Evolutionary conservation across 2,329 filamentous ascomycete species (phyloP).

Genomic region (Pseudocercospora macadamiae): DNA sequence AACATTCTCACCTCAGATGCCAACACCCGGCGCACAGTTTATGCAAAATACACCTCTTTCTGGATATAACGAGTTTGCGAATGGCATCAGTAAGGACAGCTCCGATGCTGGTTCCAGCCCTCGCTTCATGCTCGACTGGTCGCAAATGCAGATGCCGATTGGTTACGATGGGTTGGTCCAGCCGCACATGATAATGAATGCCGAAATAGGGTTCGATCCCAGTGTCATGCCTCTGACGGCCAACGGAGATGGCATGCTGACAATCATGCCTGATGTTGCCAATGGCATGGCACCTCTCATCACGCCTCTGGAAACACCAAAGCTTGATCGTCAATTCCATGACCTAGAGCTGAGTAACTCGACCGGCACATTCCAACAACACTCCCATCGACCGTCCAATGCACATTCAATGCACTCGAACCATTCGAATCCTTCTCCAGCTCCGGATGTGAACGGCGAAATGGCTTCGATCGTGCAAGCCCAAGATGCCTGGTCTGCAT

Average conservation of each 20-base stretch:
- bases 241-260: constrained; percentile 45
- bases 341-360: constrained; percentile 51
- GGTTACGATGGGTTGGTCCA: constrained; percentile 48
- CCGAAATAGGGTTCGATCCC: constrained; percentile 51
- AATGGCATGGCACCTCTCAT: constrained; percentile 44
- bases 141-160: constrained; percentile 49
- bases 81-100: constrained; percentile 41
- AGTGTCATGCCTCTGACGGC: constrained; percentile 41
- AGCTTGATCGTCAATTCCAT: constrained; percentile 51
- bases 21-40: constrained; percentile 34
- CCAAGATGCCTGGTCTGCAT: constrained; percentile 57
- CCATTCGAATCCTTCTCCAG: constrained; percentile 19
- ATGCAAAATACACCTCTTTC: constrained; percentile 50
- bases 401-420: constrained; percentile 22
- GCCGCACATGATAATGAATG: constrained; percentile 49
- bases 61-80: constrained; percentile 49
- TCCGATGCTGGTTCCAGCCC: constrained; percentile 49
- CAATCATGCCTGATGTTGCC: constrained; percentile 50
- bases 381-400: constrained; percentile 39
- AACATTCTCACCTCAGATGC: constrained; percentile 28
- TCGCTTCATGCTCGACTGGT: constrained; percentile 54
- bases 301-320: constrained; percentile 52
- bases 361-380: constrained; percentile 44
- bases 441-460: constrained; percentile 38
- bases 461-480: constrained; percentile 54